Evolutionary conservation across 805 yeast genomes (phyloP), one percentile per base, ranked within the genome.

Genomic region (Tetrapisispora arboricola): DNA sequence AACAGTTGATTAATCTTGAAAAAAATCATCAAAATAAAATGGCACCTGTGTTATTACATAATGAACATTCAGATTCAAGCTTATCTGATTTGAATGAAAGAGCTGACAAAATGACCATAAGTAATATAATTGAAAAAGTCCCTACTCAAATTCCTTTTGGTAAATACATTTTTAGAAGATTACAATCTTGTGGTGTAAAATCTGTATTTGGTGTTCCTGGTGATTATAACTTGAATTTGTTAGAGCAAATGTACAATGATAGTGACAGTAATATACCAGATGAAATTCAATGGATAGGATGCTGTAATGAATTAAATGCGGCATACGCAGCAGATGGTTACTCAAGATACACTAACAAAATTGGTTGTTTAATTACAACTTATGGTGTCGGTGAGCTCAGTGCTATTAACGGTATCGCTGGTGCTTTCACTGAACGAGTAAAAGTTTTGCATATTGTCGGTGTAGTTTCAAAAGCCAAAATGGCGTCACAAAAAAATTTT

Each of bases 271-370:
- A 24, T 15, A 16, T n/a, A 19, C 29, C 35, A 2, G 11, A 15
- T 22, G 34, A 27, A 19, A 58, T 81, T 49, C 62, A 75, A 40
- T 86, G 94, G 84, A 68, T 83, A 36, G 95, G 95, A 20, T 75
- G 78, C 45, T 84, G 95, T 65, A 87, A 87, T 55, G 96, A 87
- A 64, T 70, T 87, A 48, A 88, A 87, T 55, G 80, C 92, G 4
- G 92, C 94, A 8, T 87, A 88, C 57, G 78, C 92, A 6, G 88
- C 90, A 8, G 96, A 88, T 59, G 96, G 96, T 7, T 88, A 84
- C 53, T 76, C 92, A 15, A 72, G 90, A 45, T 66, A 67, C 34
- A 69, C 78, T 19, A 67, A 70, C 36, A 72, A 75, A n/a, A 72
- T 83, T 6, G 84, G 86, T 40, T 86, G 78, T 17, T 60, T 76